A percentile compares a stretch with the other conserved stretches of the same genome.
Conservation (phyloP, 768 basidiomycete species). For the Lentinus tigrinus region DNA sequence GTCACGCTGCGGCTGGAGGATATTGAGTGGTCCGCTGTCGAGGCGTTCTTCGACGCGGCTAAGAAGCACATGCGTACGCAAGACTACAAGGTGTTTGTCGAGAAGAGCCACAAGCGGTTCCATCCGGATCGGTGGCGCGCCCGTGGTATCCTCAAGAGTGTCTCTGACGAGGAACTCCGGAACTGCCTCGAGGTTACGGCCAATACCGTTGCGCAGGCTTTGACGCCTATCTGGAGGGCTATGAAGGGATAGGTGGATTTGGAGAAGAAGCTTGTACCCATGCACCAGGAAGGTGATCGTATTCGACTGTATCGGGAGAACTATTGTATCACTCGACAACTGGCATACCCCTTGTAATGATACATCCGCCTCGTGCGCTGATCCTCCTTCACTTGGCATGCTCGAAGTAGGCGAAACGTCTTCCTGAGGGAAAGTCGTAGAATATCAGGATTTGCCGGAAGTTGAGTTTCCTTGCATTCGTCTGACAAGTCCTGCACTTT, state of each 20-base stretch:
- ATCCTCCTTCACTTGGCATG: no score
- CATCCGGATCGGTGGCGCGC: conserved; percentile 82
- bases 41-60: conserved; percentile 63
- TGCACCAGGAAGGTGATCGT: no score
- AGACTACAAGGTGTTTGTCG: conserved; percentile 64
- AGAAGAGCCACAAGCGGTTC: conserved; percentile 70
- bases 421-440: no score
- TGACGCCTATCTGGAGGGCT: conserved; percentile 62
- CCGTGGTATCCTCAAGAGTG: conserved; percentile 56
- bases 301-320: no score
- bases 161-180: conserved; percentile 56
- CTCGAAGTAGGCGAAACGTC: no score
- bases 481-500: no score
- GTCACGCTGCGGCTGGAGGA: conserved; percentile 55
- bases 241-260: background rate
- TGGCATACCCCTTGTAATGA: no score
- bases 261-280: no score
- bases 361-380: no score
- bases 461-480: no score
- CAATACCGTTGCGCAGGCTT: conserved; percentile 70
- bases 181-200: conserved; percentile 65
- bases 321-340: no score
- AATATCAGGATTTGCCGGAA: no score
- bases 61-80: conserved; percentile 51
- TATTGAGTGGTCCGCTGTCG: conserved; percentile 69